These are phyloP conservation scores for Calonectria crousiana DNA, from an alignment of 2,329 filamentous ascomycete genomes.

Conservation along the genomic window DNA sequence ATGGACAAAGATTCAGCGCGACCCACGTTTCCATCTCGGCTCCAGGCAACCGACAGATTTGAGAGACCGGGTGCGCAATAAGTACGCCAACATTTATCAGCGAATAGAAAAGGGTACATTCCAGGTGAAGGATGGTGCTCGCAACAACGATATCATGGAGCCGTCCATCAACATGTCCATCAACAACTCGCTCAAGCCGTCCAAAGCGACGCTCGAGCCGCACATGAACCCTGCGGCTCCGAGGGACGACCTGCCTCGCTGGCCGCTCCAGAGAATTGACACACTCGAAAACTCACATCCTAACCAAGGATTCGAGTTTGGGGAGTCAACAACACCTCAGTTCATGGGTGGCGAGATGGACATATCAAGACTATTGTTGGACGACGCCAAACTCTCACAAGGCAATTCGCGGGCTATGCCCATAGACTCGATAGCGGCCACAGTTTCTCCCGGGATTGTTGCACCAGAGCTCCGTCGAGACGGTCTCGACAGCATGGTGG, in stretches of 20 bases:
- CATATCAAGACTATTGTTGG: constrained; percentile 70
- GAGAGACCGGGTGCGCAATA: constrained; percentile 73
- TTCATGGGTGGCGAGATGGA: constrained; percentile 69
- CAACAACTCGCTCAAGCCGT: constrained; percentile 57
- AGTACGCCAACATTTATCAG: constrained; percentile 70
- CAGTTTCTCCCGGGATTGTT: constrained; percentile 38
- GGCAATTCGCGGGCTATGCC: constrained; percentile 39
- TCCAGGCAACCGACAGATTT: constrained; percentile 72
- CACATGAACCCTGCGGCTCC: constrained; percentile 56
- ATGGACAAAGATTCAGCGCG: constrained; percentile 75
- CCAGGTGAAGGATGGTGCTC: constrained; percentile 56
- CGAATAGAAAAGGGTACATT: constrained; percentile 67
- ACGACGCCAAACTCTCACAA: constrained; percentile 57
- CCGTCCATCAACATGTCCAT: constrained; percentile 65
- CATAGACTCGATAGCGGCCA: constrained; percentile 40
- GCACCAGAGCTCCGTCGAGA: constrained; percentile 29
- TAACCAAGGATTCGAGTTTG: constrained; percentile 57
- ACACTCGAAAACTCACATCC: constrained; percentile 41
- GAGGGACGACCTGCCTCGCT: constrained; percentile 61
- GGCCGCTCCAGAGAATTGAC: constrained; percentile 54
- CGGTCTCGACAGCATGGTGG: constrained; percentile 9
- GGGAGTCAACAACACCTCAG: constrained; percentile 54
- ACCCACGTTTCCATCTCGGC: constrained; percentile 68
- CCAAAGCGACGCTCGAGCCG: constrained; percentile 54
- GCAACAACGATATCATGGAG: constrained; percentile 60